Percentiles rank a stretch among this genome's conserved stretches.
Evolutionary conservation across 1,284 basidiomycete genomes (phyloP).

Genomic region (Vanrija sp.): DNA sequence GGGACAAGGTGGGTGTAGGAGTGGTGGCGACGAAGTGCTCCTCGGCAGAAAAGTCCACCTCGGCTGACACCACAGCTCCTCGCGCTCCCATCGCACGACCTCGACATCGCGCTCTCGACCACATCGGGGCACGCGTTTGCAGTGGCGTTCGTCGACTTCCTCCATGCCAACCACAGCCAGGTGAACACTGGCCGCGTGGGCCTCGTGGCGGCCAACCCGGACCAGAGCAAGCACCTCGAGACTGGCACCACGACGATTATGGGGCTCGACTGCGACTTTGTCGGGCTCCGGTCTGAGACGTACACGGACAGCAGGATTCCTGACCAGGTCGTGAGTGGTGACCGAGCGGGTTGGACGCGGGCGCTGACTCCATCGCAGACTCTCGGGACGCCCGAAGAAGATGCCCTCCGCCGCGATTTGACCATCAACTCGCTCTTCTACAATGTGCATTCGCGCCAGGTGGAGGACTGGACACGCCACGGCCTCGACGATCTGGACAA

Average conservation of each 20-base stretch:
- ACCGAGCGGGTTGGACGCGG: background rate
- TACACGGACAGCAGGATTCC: constrained; percentile 91
- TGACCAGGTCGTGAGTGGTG: constrained; percentile 64
- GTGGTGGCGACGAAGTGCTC: too few species aligned
- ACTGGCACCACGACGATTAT: constrained; percentile 86
- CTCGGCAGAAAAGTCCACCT: background rate
- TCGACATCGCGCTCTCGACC: constrained; percentile 85
- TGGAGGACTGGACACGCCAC: constrained; percentile 86
- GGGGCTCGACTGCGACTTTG: constrained; percentile 86
- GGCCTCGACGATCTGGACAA: constrained; percentile 77
- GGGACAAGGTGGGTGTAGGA: constrained; percentile 76
- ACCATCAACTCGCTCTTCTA: constrained; percentile 98
- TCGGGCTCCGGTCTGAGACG: constrained; percentile 88
- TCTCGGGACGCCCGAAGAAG: constrained; percentile 89
- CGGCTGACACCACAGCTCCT: constrained; percentile 61
- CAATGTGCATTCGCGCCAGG: constrained; percentile 80
- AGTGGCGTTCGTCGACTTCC: constrained; percentile 67
- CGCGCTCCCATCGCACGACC: constrained; percentile 77
- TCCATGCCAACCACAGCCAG: constrained; percentile 49
- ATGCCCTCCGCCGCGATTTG: constrained; percentile 84
- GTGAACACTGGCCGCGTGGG: constrained; percentile 61
- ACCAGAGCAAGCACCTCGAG: constrained; percentile 97
- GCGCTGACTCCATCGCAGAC: constrained; percentile 54
- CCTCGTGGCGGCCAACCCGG: constrained; percentile 89
- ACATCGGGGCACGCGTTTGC: constrained; percentile 93